Evolutionary conservation across 2,329 filamentous ascomycete species (phyloP).

Genomic region (Aspergillus floridensis): DNA sequence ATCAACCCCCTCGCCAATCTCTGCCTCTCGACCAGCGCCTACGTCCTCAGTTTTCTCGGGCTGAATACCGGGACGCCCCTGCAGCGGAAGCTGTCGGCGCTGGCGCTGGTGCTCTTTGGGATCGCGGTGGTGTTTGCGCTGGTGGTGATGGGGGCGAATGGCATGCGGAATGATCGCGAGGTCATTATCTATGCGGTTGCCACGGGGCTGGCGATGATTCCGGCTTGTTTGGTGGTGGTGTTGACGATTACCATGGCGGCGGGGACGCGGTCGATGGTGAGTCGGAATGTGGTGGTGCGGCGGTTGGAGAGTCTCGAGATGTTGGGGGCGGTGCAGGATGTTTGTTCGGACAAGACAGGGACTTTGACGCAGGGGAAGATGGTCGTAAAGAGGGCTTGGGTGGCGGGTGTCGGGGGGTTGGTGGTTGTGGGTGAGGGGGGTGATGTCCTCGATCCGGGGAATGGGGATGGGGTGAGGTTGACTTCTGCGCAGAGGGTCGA

Average conservation of each 20-base stretch:
- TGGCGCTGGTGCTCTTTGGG: constrained; percentile 65
- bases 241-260: constrained; percentile 67
- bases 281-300: constrained; percentile 57
- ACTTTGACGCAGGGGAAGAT: constrained; percentile 64
- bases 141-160: constrained; percentile 65
- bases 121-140: constrained; percentile 67
- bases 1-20: constrained; percentile 22
- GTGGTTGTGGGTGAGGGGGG: constrained; percentile 57
- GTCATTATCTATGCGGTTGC: constrained; percentile 66
- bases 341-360: constrained; percentile 59
- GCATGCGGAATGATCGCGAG: constrained; percentile 54
- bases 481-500: background rate
- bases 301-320: constrained; percentile 59
- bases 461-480: constrained; percentile 49
- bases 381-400: constrained; percentile 60
- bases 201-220: constrained; percentile 60
- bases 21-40: constrained; percentile 43
- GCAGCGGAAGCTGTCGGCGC: constrained; percentile 65
- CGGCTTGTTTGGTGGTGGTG: constrained; percentile 62
- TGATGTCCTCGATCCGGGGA: constrained; percentile 56
- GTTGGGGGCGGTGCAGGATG: constrained; percentile 60
- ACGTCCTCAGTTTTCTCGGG: constrained; percentile 62
- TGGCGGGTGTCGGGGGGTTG: constrained; percentile 54
- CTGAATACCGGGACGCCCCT: constrained; percentile 68
- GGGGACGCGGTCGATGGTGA: constrained; percentile 58